Base-by-base conservation (phyloP, 2,329 filamentous ascomycete species). In the Lachnellula arida region DNA sequence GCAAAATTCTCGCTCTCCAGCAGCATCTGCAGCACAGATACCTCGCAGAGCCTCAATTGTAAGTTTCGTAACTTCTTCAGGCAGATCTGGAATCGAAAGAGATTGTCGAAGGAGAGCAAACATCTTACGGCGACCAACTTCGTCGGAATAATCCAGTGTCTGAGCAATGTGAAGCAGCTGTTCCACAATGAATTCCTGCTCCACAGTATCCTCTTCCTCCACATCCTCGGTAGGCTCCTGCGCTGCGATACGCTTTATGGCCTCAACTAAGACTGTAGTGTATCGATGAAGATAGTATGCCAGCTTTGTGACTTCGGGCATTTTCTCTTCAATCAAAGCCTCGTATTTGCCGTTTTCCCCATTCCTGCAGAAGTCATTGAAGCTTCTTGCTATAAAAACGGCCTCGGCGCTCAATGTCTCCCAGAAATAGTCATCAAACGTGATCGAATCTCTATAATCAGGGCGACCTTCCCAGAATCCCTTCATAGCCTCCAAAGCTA, bases 141-240 rank as follows among this genome's bases (percentile, higher is more conserved):
- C 94, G 68, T 99, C 94, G n/a, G 90, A 92, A 72, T 97, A 99
- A 73, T 99, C 94, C 50, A 97, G 81, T 1, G 90, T 95, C 57
- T 92, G 80, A 5, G 91, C 89, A 68, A 99, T 96, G 65, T 97
- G 88, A 37, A 99, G 84, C 55, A 99, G 79, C 69, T 99, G 95
- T 70, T 97, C 92, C 40, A 97, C 89, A 60, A 97, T 89, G 65
- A 99, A 99, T 71, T 97, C 93, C 65, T 92, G 87, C 70, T 97
- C 91, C 6, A 91, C 86, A 0, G 88, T 88, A 63, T 95, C 89
- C 66, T 95, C 89, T 58, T 92, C 88, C 4, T 78, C 80, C 5
- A 89, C 88, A 22, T 83, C 81, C 1, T 84, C 76, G 2, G 75
- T 79, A 1, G 74, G 76, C 22, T 80, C 78, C 55, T 81, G 75